Conservation (phyloP, 768 basidiomycete genomes). For the Austroboletus festivus region DNA sequence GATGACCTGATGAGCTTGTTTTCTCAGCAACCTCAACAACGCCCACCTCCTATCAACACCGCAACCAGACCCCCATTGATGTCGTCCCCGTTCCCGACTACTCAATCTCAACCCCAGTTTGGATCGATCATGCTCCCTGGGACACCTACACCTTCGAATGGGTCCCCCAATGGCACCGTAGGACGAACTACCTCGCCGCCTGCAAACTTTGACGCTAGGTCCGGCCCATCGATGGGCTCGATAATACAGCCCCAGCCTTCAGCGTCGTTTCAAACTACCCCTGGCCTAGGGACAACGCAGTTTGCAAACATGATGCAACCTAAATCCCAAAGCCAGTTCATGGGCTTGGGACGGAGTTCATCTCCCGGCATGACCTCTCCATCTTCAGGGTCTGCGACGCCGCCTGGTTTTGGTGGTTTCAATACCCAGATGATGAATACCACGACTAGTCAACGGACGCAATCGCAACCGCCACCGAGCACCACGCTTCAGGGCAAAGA, state of each 20-base stretch:
- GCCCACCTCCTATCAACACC: constrained; percentile 22
- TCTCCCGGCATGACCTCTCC: constrained; percentile 10
- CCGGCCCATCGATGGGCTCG: constrained; percentile 3
- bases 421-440: constrained; percentile 2
- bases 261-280: not conserved
- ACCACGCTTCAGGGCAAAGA: constrained; percentile 51
- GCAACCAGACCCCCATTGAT: constrained; percentile 26
- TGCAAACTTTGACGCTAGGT: not conserved
- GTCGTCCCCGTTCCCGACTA: constrained; percentile 14
- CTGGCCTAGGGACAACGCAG: constrained; percentile 3
- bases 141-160: constrained; percentile 34
- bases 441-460: constrained; percentile 19
- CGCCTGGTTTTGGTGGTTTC: constrained; percentile 5
- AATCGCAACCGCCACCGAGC: constrained; percentile 22
- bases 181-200: constrained; percentile 17
- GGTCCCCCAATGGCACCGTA: constrained; percentile 11
- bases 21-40: constrained; percentile 21
- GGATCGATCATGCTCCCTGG: constrained; percentile 44
- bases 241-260: constrained; percentile 5
- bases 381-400: constrained; percentile 14
- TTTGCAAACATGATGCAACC: constrained; percentile 17
- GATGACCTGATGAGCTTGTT: constrained; percentile 70
- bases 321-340: constrained; percentile 13
- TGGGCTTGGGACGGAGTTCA: constrained; percentile 3
- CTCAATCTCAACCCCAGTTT: constrained; percentile 25